Evolutionary conservation across 805 yeast species (phyloP).

Genomic region (Candida bentonensis): DNA sequence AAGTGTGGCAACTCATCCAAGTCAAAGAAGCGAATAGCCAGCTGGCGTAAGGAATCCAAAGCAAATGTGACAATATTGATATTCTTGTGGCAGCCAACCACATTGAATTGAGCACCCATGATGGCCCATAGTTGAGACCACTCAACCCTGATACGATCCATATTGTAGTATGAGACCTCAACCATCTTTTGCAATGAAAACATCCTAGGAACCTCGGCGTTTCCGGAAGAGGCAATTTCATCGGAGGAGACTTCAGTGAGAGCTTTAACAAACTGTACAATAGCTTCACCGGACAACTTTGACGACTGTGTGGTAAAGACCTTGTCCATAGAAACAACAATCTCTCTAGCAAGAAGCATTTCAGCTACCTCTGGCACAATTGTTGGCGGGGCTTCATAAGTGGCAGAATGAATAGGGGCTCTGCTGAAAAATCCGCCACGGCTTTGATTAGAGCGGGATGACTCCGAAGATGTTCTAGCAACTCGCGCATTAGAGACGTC

Average conservation of each 20-base stretch:
- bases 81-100: conserved; percentile 70
- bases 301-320: conserved; percentile 78
- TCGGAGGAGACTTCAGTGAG: conserved; percentile 76
- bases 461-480: background rate
- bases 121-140: conserved; percentile 94
- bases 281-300: conserved; percentile 66
- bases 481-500: conserved; percentile 43
- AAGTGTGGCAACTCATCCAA: conserved; percentile 91
- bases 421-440: conserved; percentile 3
- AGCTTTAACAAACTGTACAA: conserved; percentile 76
- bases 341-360: conserved; percentile 20
- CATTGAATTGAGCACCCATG: conserved; percentile 80
- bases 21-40: conserved; percentile 82
- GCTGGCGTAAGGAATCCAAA: conserved; percentile 82
- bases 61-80: conserved; percentile 75
- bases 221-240: conserved; percentile 81
- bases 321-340: conserved; percentile 53
- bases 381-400: conserved; percentile 4
- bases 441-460: conserved; percentile 3
- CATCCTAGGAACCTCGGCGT: conserved; percentile 71
- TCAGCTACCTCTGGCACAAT: conserved; percentile 19
- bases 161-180: conserved; percentile 94
- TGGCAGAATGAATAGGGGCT: background rate
- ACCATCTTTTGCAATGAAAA: conserved; percentile 91
- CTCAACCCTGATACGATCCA: conserved; percentile 89